Conservation (phyloP, 257 asterid genomes). For the Euphrasia confusa region DNA sequence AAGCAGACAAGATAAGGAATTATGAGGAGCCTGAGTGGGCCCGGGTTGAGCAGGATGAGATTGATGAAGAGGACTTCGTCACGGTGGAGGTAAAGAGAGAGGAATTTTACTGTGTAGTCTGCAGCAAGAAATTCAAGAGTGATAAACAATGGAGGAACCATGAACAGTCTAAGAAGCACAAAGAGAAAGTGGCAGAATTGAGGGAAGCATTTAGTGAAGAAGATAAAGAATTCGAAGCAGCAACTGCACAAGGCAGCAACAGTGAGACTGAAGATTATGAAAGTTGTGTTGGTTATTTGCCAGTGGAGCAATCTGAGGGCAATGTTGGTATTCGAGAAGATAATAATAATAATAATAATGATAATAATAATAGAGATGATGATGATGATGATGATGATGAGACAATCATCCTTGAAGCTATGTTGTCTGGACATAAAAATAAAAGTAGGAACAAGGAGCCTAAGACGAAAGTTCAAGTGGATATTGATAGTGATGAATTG, state of each 20-base stretch:
- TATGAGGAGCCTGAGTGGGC: slow-evolving; percentile 92
- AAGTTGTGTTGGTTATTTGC: too few relatives aligned
- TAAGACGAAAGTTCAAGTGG: slow-evolving; percentile 36
- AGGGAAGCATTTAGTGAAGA: slow-evolving; percentile 67
- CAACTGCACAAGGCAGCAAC: slow-evolving; percentile 26
- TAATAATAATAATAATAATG: slow-evolving; percentile 22
- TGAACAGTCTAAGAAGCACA: slow-evolving; percentile 94
- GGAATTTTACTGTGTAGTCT: slow-evolving; percentile 81
- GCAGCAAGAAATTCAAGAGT: slow-evolving; percentile 91
- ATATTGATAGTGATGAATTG: slow-evolving; percentile 48
- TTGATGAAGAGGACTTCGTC: slow-evolving; percentile 38
- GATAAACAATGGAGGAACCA: slow-evolving; percentile 98
- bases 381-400: slow-evolving; percentile 22
- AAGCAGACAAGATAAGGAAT: slow-evolving; percentile 66
- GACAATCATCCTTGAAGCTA: slow-evolving; percentile 65
- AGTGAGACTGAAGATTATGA: slow-evolving; percentile 29
- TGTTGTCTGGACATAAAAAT: slow-evolving; percentile 58
- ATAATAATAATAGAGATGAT: too few relatives aligned
- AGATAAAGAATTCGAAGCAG: slow-evolving; percentile 52
- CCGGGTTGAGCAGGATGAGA: slow-evolving; percentile 51
- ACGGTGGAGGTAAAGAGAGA: slow-evolving; percentile 46
- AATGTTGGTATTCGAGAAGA: slow-evolving; percentile 38
- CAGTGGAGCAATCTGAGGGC: slow-evolving; percentile 37
- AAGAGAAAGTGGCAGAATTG: slow-evolving; percentile 81
- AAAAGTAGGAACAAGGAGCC: slow-evolving; percentile 30